phyloP scores from a whole-genome alignment of 176 grass and related monocot species.

The Ampelocalamus luodianensis region DNA sequence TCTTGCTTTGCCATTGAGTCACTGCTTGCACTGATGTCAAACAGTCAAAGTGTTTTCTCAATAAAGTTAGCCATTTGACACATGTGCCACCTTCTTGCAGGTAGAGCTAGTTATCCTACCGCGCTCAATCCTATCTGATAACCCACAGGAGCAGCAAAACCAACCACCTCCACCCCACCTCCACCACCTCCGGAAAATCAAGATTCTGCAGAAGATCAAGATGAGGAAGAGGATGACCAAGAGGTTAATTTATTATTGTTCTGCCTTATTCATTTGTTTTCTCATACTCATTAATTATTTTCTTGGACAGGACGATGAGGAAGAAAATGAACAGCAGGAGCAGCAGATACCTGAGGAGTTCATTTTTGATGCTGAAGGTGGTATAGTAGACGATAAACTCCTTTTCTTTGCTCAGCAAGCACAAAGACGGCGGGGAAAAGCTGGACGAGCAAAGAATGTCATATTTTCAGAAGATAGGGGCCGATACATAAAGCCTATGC shows the following conservation, averaged over 20 bases:
- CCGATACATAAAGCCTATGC: conserved; percentile 93
- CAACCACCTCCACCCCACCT: conserved; percentile 44
- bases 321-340: conserved; percentile 96
- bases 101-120: conserved; percentile 98
- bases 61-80: conserved; percentile 31
- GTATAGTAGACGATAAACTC: conserved; percentile 90
- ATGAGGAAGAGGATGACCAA: conserved; percentile 87
- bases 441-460: conserved; percentile 96
- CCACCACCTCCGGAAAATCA: conserved; percentile 85
- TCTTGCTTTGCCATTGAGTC: conserved; percentile 14
- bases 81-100: conserved; percentile 50
- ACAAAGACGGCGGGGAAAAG: conserved; percentile 88
- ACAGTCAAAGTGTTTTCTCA: neutral
- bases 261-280: conserved; percentile 38
- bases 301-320: conserved; percentile 68
- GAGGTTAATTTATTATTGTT: conserved; percentile 64
- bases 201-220: conserved; percentile 87
- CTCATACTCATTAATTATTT: conserved; percentile 31
- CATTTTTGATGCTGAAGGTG: conserved; percentile 98
- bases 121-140: conserved; percentile 84
- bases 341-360: conserved; percentile 94
- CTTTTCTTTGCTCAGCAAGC: conserved; percentile 99
- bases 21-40: conserved; percentile 1
- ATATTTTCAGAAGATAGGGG: conserved; percentile 99
- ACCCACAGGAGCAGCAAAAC: conserved; percentile 91